A percentile compares a stretch with the other conserved stretches of the same genome.
These are phyloP conservation scores for Carex littledalei DNA, from an alignment of 176 grass and related monocot species.

Conservation along the genomic window DNA sequence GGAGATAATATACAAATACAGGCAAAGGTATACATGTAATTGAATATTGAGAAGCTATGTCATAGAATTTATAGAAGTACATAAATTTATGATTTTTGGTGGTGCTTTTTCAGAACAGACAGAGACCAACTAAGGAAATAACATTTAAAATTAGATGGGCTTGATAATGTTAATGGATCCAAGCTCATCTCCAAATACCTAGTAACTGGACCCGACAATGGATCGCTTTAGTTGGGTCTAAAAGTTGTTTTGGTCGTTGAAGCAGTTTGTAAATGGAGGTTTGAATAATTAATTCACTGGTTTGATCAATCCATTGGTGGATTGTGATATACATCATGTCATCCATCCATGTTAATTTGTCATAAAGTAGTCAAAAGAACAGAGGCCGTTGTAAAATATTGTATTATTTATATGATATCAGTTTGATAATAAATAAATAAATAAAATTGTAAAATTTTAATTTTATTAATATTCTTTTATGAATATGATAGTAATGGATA, in stretches of 20 bases:
- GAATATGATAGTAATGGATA: no score
- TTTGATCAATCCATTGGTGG: background rate
- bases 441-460: no score
- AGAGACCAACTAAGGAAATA: background rate
- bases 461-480: no score
- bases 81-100: no score
- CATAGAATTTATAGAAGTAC: background rate
- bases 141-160: background rate
- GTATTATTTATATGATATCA: background rate
- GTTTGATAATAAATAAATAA: no score
- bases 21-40: background rate
- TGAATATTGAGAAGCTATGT: background rate
- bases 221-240: background rate
- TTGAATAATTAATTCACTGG: background rate
- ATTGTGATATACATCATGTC: background rate
- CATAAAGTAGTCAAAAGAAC: background rate
- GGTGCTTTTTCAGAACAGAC: background rate
- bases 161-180: background rate
- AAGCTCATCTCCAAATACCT: background rate
- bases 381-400: background rate
- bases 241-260: conserved; percentile 1
- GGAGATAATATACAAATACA: background rate
- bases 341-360: background rate
- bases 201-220: background rate
- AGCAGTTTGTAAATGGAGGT: background rate